Base-by-base conservation (phyloP, 176 grass and related monocot genomes). In the Triticum timopheevii region DNA sequence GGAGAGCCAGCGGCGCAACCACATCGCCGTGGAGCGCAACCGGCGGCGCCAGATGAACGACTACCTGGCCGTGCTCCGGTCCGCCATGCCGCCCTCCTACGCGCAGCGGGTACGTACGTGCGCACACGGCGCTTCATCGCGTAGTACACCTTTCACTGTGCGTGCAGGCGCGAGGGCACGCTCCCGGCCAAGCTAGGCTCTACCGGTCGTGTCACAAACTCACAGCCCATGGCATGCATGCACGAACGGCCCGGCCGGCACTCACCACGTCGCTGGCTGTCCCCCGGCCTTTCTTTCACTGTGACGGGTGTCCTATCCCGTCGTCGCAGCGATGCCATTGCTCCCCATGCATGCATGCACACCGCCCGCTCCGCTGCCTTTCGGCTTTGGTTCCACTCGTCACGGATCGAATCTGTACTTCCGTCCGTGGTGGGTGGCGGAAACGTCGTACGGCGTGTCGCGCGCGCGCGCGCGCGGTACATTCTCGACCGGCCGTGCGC, bases 21-120 rank as follows among this genome's bases (percentile, higher is more conserved):
- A 99, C 92, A 99, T 99, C 85, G 94, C 94, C 27, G 94, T 96
- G 49, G 97, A 99, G 88, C 97, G 97, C 80, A 99, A 99, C 90
- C 94, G 97, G 80, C 92, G 97, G 59, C 81, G 81, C 62, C 94
- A 94, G 79, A 99, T 99, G 97, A 99, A 99, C 89, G 97, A 99
- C 50, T 99, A 99, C 80, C 94, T 99, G 34, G 66, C 94, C 84
- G 71, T 87, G 39, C 97, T 99, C 84, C 97, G 94, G 50, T 94
- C 92, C 22, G 85, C 91, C 50, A 99, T 99, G 97, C 97, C 97
- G 8, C 66, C 89, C 35, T 94, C 92, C 66, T 97, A 97, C 65
- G 76, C 89, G 36, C 97, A 99, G 66, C 95, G 92, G 90, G 97
- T 99, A 95, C 50, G 67, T 84, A 61, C 25, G 0, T 8, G 13